Base-by-base conservation (phyloP, 2,329 filamentous ascomycete species). In the Fusarium buharicum region DNA sequence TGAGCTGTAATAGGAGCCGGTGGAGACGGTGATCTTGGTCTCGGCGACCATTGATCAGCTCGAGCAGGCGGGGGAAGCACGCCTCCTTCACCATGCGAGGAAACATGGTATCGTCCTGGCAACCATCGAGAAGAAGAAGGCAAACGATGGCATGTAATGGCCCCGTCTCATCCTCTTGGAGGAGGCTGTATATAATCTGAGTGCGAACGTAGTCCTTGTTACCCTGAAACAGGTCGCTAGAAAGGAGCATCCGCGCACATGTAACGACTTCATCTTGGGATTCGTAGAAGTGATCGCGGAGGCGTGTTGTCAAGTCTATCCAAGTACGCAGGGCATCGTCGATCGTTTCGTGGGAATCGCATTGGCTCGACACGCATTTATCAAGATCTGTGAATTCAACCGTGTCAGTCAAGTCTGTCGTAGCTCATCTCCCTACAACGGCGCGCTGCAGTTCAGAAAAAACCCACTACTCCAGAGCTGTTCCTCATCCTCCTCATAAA, bases 101-200 rank as follows among this genome's bases (percentile, higher is more conserved):
- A 72, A 97, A 96, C 1, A 89, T 89, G 22, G 81, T 77, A 71
- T 96, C 92, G 74, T 94, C 86, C 38, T 84, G 80, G 57, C 90
- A 89, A 38, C 94, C 95, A 75, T 98, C 93, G 70, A 94, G 90
- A 18, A 98, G 85, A 30, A 99, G 84, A 70, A 97, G 89, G 60
- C 89, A 92, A 20, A 89, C 86, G 57, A 96, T 91, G 58, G 93
- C 83, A 75, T 96, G 91, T 41, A 99, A 82, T n/a, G 88, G 86
- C 30, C 86, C 85, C 16, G 86, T 78, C 66, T 96, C 91, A 71
- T 97, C 93, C 78, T 98, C 95, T 83, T 97, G 84, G 66, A 97
- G 79, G 48, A 99, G 82, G 74, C 92, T 93, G 77, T 96, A 93
- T 65, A 98, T 87, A 71, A 99, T 92, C 79, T 98, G 95, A 39